Base-by-base conservation (phyloP, 148 eudicot species). In the Gaultheria prostrata region DNA sequence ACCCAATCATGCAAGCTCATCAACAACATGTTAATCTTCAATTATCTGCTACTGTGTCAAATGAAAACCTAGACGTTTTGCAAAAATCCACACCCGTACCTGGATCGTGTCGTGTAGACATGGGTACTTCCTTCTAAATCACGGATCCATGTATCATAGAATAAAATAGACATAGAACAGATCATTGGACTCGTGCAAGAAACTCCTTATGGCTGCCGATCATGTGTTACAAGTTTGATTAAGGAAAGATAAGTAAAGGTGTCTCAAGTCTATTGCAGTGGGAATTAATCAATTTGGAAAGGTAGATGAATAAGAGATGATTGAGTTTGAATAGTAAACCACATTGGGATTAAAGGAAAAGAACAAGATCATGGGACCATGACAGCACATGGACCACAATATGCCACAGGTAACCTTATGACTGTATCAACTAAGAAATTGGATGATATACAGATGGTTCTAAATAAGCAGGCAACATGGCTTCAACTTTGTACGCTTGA, bases 181-280 rank as follows among this genome's bases (percentile, higher is more conserved):
- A 20, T 65, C 74, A 69, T 32, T 65, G 33, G 17, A 70, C 75
- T 70, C 9, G 20, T 70, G 75, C 75, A 70, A 33, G 75, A 70
- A 70, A 14, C 20, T 70, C 75, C 33, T 15, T 70, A 70, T 0
- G n/a, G 75, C 75, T 70, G 2, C 18, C 18, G 45, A 70, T 70
- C 75, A 32, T 33, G 39, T 70, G 43, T 7, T 70, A 32, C 8
- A 70, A 70, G 75, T 70, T 70, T 70, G 45, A 70, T 0, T 21
- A 70, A 70, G 75, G 20, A 15, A 30, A 33, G 43, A 33, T 70
- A 17, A 33, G 7, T 70, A 43, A 14, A 14, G 21, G 45, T 33
- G 45, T 33, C 75, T 70, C 35, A 70, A 70, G 45, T 33, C 45
- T 33, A 70, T 6, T 21, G 26, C 77, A 8, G 49, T 74, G 77